These are phyloP conservation scores for Gamarada debralockiae DNA, from an alignment of 495 filamentous ascomycete species.

Conservation along the genomic window DNA sequence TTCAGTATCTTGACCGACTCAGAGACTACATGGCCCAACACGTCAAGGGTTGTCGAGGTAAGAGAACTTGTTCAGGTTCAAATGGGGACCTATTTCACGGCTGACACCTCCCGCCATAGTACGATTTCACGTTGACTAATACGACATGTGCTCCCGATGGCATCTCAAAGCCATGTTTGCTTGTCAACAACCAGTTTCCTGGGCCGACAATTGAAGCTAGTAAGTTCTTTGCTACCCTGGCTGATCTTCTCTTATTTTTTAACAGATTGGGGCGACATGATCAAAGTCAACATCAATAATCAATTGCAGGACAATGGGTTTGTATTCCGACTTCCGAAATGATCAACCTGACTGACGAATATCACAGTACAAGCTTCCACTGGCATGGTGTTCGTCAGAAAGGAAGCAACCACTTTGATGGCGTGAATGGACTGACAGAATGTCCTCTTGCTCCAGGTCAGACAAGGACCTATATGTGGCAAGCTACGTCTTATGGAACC, in stretches of 20 bases:
- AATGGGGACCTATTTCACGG: too few relatives aligned
- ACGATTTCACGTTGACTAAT: not conserved
- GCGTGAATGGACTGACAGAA: constrained; percentile 36
- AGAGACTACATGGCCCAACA: too few relatives aligned
- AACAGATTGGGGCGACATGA: constrained; percentile 37
- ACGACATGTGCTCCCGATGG: not conserved
- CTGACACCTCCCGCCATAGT: too few relatives aligned
- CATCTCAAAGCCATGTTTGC: not conserved
- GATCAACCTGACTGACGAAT: not conserved
- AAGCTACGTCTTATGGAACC: constrained; percentile 48
- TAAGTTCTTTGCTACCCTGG: too few relatives aligned
- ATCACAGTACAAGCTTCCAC: constrained; percentile 32
- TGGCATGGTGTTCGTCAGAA: constrained; percentile 44
- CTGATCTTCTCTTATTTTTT: too few relatives aligned
- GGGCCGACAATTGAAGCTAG: constrained; percentile 19
- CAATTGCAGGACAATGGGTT: not conserved
- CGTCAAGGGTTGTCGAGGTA: too few relatives aligned
- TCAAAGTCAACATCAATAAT: constrained; percentile 25
- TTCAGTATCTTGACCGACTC: too few relatives aligned
- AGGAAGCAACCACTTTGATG: constrained; percentile 24
- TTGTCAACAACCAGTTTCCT: not conserved
- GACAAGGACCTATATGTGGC: constrained; percentile 42
- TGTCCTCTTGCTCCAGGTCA: constrained; percentile 37
- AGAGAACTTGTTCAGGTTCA: too few relatives aligned
- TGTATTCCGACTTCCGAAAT: not conserved